Conservation (phyloP, 2,329 filamentous ascomycete genomes). For the Hypocreales sp. region DNA sequence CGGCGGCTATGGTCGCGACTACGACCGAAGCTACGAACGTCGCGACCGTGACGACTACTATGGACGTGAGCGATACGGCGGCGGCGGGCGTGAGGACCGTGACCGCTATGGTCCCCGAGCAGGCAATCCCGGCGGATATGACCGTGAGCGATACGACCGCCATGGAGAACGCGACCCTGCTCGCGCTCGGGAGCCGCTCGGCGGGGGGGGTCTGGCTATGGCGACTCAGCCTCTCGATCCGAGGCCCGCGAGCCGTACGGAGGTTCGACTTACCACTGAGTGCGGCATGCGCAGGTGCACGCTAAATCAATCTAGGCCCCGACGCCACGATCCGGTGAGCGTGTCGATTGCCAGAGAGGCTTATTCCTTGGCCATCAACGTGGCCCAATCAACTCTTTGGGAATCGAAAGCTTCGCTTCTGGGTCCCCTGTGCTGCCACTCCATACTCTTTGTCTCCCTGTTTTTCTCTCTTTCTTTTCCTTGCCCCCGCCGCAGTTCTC, state of each 20-base stretch:
- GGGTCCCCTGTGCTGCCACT: constrained; percentile 12
- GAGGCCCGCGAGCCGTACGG: constrained; percentile 28
- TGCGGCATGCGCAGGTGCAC: constrained; percentile 6
- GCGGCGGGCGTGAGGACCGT: constrained; percentile 30
- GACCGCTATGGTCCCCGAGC: constrained; percentile 24
- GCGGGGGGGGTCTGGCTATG: constrained; percentile 23
- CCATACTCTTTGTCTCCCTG: constrained; percentile 9
- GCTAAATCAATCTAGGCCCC: constrained; percentile 16
- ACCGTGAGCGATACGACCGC: constrained; percentile 33
- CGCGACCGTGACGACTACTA: constrained; percentile 27
- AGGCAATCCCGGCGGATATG: constrained; percentile 25
- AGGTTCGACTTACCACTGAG: constrained; percentile 17
- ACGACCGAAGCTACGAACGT: constrained; percentile 40
- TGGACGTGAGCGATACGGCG: constrained; percentile 22
- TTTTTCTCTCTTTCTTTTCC: too few species aligned
- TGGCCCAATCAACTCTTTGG: constrained; percentile 2
- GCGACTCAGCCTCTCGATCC: constrained; percentile 24
- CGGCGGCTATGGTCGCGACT: constrained; percentile 35
- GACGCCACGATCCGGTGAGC: constrained; percentile 11
- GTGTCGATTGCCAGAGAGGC: constrained; percentile 3
- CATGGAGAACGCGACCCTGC: constrained; percentile 23
- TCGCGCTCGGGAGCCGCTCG: constrained; percentile 22
- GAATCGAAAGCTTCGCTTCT: constrained; percentile 10
- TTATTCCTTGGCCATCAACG: constrained; percentile 4
- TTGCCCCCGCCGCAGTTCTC: constrained; percentile 12